phyloP scores from a whole-genome alignment of 768 basidiomycete genomes.

The Amylocystis lapponica region DNA sequence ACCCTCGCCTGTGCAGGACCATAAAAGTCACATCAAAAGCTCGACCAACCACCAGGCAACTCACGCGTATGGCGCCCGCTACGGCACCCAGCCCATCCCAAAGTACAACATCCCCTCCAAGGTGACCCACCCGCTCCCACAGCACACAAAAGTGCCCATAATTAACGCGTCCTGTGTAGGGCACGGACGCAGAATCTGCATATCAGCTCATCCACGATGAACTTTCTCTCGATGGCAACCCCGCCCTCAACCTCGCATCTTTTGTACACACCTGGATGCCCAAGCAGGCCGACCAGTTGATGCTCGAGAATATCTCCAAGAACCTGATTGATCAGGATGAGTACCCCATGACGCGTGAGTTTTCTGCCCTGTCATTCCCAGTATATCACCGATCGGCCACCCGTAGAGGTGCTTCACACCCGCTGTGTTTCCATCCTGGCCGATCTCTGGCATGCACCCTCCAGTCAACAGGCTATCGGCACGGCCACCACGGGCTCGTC shows the following conservation, averaged over 20 bases:
- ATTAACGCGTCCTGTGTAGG: conserved; percentile 28
- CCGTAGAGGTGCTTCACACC: conserved; percentile 36
- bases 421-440: conserved; percentile 53
- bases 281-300: conserved; percentile 43
- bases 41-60: conserved; percentile 25
- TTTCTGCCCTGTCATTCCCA: background rate
- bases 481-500: conserved; percentile 68
- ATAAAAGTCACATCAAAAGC: conserved; percentile 30
- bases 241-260: conserved; percentile 57
- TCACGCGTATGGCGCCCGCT: conserved; percentile 56
- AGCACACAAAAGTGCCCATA: background rate
- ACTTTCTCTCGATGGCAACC: conserved; percentile 48
- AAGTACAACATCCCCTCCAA: conserved; percentile 61
- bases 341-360: conserved; percentile 52
- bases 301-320: conserved; percentile 60
- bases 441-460: conserved; percentile 62
- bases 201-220: conserved; percentile 65
- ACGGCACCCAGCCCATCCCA: conserved; percentile 62
- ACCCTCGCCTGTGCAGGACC: conserved; percentile 14
- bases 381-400: background rate
- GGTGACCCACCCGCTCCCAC: conserved; percentile 21
- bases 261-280: conserved; percentile 69
- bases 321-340: conserved; percentile 69
- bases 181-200: conserved; percentile 44
- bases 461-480: conserved; percentile 48